A percentile compares a stretch with the other conserved stretches of the same genome.
These are phyloP conservation scores for Fusarium piperis DNA, from an alignment of 2,329 filamentous ascomycete species.

Conservation along the genomic window DNA sequence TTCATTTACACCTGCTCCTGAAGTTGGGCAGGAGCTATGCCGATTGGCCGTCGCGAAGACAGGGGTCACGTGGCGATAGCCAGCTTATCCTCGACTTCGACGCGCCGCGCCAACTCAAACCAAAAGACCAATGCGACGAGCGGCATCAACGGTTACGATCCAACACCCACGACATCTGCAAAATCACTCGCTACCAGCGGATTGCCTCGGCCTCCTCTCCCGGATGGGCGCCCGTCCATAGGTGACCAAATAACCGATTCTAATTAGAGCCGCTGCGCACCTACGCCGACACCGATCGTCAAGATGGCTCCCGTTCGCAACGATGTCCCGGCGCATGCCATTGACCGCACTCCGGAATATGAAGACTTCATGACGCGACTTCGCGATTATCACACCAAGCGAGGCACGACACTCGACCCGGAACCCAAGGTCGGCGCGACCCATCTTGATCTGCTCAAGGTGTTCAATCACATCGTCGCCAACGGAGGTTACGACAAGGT, in stretches of 20 bases:
- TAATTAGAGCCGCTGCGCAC: conserved; percentile 4
- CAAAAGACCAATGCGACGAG: conserved; percentile 31
- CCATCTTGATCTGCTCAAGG: conserved; percentile 78
- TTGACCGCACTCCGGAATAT: conserved; percentile 75
- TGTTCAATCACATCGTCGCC: conserved; percentile 80
- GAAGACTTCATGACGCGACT: conserved; percentile 81
- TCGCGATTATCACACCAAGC: conserved; percentile 77
- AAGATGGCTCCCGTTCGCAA: conserved; percentile 49
- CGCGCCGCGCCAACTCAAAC: conserved; percentile 33
- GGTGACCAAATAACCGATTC: conserved; percentile 5
- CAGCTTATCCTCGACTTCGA: conserved; percentile 15
- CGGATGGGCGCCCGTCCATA: conserved; percentile 8
- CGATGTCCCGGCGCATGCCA: conserved; percentile 54
- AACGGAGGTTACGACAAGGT: conserved; percentile 89
- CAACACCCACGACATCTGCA: conserved; percentile 14
- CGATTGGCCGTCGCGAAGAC: conserved; percentile 2
- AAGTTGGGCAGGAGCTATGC: not conserved
- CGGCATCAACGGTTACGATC: conserved; percentile 27
- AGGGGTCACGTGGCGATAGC: conserved; percentile 31
- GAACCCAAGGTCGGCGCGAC: conserved; percentile 83
- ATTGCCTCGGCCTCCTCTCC: not conserved
- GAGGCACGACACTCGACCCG: conserved; percentile 81
- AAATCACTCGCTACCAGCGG: not conserved
- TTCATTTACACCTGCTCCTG: conserved; percentile 67
- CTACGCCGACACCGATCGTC: conserved; percentile 13